phyloP scores from a whole-genome alignment of 2,329 filamentous ascomycete species.

The Teratosphaeria destructans region DNA sequence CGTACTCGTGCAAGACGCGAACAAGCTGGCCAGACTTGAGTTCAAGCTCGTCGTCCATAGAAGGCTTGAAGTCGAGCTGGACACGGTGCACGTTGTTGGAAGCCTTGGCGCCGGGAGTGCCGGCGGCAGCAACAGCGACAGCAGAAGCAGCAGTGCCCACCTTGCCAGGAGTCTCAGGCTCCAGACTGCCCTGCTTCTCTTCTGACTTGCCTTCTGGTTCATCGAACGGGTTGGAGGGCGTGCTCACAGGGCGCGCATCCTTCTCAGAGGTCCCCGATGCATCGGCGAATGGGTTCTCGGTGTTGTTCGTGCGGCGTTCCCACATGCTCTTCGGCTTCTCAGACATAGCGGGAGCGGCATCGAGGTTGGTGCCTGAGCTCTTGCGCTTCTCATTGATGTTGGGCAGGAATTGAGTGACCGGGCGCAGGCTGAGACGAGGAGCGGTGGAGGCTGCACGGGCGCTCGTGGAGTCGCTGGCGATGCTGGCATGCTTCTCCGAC shows the following conservation, averaged over 20 bases:
- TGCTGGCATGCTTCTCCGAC: slow-evolving; percentile 15
- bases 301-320: slow-evolving; percentile 27
- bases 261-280: slow-evolving; percentile 17
- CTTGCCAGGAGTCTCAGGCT: slow-evolving; percentile 17
- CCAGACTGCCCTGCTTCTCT: slow-evolving; percentile 7
- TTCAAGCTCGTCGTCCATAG: slow-evolving; percentile 82
- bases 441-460: slow-evolving; percentile 45
- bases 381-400: slow-evolving; percentile 42
- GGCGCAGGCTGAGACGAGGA: slow-evolving; percentile 75
- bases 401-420: slow-evolving; percentile 73
- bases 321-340: slow-evolving; percentile 25
- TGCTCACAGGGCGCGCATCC: slow-evolving; percentile 13
- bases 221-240: slow-evolving; percentile 21
- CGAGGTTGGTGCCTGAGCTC: slow-evolving; percentile 26
- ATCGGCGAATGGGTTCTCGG: slow-evolving; percentile 29
- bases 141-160: slow-evolving; percentile 23
- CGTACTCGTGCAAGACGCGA: slow-evolving; percentile 85
- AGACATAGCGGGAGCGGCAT: slow-evolving; percentile 13
- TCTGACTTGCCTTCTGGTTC: slow-evolving; percentile 13
- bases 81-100: slow-evolving; percentile 72
- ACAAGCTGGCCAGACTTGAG: slow-evolving; percentile 75
- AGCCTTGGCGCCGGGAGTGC: slow-evolving; percentile 29
- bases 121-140: slow-evolving; percentile 32
- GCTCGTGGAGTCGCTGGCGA: slow-evolving; percentile 25
- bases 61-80: slow-evolving; percentile 86